Evolutionary conservation across 805 yeast genomes (phyloP).

Genomic region (baker's yeast (Saccharomyces cerevisiae)): DNA sequence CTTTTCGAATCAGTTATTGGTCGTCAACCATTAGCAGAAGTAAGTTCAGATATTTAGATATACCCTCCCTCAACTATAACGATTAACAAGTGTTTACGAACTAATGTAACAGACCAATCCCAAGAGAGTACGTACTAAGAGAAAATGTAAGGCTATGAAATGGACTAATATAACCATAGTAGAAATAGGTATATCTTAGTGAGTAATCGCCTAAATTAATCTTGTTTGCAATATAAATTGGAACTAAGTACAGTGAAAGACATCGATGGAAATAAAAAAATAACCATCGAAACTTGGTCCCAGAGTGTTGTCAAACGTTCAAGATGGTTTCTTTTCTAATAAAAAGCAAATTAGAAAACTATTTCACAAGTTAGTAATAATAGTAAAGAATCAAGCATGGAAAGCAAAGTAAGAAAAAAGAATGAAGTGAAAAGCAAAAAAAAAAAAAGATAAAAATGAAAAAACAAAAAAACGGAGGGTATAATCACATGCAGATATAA

Average conservation of each 20-base stretch:
- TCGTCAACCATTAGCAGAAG: too few relatives aligned
- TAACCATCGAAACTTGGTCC: slow-evolving; percentile 45
- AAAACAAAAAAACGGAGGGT: slow-evolving; percentile 1
- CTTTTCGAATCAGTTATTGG: too few relatives aligned
- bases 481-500: slow-evolving; percentile 2
- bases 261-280: slow-evolving; percentile 5
- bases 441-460: not conserved
- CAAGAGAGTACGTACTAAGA: not conserved
- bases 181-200: slow-evolving; percentile 41
- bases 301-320: slow-evolving; percentile 82
- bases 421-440: not conserved
- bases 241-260: slow-evolving; percentile 53
- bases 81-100: too few relatives aligned
- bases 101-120: too few relatives aligned
- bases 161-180: slow-evolving; percentile 56
- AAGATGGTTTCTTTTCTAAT: slow-evolving; percentile 4
- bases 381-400: not conserved
- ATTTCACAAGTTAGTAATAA: not conserved
- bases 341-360: slow-evolving; percentile 10
- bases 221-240: slow-evolving; percentile 89
- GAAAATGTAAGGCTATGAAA: slow-evolving; percentile 37
- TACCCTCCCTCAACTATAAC: too few relatives aligned
- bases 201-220: slow-evolving; percentile 58
- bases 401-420: not conserved
- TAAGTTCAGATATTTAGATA: too few relatives aligned